These are phyloP conservation scores for Colletotrichum siamense DNA, from an alignment of 2,329 filamentous ascomycete species.

Conservation along the genomic window DNA sequence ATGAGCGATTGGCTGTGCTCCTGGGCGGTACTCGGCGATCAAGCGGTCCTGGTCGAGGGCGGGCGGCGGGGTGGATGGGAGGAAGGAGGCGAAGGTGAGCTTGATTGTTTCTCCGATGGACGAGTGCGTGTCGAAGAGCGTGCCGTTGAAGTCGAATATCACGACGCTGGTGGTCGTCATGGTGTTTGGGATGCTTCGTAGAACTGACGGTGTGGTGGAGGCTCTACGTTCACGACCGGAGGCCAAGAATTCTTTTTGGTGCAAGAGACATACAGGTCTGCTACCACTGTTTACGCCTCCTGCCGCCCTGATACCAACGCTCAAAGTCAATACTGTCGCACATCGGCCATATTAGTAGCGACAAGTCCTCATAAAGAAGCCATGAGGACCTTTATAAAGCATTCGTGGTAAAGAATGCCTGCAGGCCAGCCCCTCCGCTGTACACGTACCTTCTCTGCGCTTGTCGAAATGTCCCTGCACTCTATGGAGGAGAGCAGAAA, in stretches of 20 bases:
- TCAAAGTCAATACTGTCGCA: neutral
- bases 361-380: neutral
- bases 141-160: conserved; percentile 23
- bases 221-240: neutral
- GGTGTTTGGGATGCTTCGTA: neutral
- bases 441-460: neutral
- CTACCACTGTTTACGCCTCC: neutral
- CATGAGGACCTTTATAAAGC: too few species aligned
- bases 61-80: neutral
- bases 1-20: neutral
- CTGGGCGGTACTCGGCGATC: neutral
- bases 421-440: too few species aligned
- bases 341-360: neutral
- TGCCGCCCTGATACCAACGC: neutral
- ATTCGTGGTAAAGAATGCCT: too few species aligned
- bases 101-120: conserved; percentile 21
- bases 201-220: neutral
- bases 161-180: conserved; percentile 5
- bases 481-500: neutral
- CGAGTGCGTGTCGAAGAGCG: conserved; percentile 22
- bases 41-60: neutral
- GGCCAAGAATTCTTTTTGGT: too few species aligned
- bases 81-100: conserved; percentile 17
- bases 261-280: neutral
- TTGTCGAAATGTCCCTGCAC: neutral